Evolutionary conservation across 2,329 filamentous ascomycete genomes (phyloP), one percentile per base, ranked within the genome.

Genomic region (Blastomyces silverae): DNA sequence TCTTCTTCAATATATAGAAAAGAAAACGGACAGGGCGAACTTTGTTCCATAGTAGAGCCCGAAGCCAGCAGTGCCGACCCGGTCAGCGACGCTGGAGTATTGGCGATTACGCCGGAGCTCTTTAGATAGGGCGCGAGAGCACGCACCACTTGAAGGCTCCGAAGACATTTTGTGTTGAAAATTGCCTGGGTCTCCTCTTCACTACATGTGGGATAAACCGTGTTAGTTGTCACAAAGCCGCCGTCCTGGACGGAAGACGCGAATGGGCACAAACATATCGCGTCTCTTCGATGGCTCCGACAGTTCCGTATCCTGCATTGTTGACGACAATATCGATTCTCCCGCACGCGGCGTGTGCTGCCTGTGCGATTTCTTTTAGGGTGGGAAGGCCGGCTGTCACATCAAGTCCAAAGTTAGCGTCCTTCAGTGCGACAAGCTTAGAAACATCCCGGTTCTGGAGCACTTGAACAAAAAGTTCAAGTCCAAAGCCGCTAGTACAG

Each of bases 151-250:
- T 75, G 28, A 79, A 66, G 2, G 74, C 71, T 0, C 76, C 77
- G 59, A 79, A 76, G 6, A 74, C 69, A 63, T 80, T 80, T 22
- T 73, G n/a, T 74, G 39, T 73, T 72, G 68, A 79, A 78, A 48
- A 75, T 69, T 28, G 64, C 67, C 8, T 69, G 56, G 22, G 68
- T 69, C 6, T 74, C 69, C 52, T 70, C 69, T 3, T 67, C 52
- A 13, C 66, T 68, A 39, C 20, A 22, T 58, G 34, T 42, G 34
- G 28, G 56, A 25, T 11, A 31, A 11, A 31, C 22, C 5, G 11
- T 20, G 34, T 58, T 58, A 58, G 34, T 39, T 2, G 20, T 25
- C 7, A 20, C 10, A 31, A 25, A 39, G 1, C 15, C 15, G 56
- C 22, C 20, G 17, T 22, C 20, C 17, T 15, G 17, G 42, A 44